Evolutionary conservation across 768 basidiomycete genomes (phyloP).

Genomic region (Collybia sp.): DNA sequence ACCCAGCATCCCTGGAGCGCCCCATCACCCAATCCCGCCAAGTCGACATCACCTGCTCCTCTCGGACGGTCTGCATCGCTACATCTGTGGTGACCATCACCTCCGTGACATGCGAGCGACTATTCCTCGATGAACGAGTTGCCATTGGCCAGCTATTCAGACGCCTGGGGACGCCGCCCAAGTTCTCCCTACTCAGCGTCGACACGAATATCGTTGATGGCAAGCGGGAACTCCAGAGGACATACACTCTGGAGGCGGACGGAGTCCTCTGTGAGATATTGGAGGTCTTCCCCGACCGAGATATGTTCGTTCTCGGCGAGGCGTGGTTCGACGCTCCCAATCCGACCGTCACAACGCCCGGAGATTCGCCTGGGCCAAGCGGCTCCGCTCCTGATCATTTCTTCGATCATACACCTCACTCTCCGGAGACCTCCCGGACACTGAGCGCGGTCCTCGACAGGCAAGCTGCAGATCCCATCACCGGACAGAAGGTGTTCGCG

Average conservation of each 20-base stretch:
- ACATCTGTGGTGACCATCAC: slow-evolving; percentile 60
- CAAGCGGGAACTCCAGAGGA: slow-evolving; percentile 40
- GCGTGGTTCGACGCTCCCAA: slow-evolving; percentile 42
- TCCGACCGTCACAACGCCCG: too few species aligned
- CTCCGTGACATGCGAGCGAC: slow-evolving; percentile 44
- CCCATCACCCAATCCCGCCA: slow-evolving; percentile 58
- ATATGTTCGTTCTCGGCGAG: slow-evolving; percentile 58
- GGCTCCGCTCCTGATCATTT: background rate
- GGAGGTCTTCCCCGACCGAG: slow-evolving; percentile 63
- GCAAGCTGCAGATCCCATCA: slow-evolving; percentile 5
- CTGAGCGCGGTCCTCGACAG: slow-evolving; percentile 3
- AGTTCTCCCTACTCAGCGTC: slow-evolving; percentile 55
- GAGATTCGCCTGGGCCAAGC: background rate
- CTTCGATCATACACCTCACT: background rate
- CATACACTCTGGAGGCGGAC: slow-evolving; percentile 51
- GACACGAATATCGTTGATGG: slow-evolving; percentile 32
- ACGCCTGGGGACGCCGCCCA: slow-evolving; percentile 39
- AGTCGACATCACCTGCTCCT: slow-evolving; percentile 53
- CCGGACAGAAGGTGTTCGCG: slow-evolving; percentile 6
- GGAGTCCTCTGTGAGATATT: slow-evolving; percentile 64
- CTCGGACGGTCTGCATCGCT: slow-evolving; percentile 52
- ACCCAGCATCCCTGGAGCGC: slow-evolving; percentile 33
- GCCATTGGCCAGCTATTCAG: slow-evolving; percentile 54
- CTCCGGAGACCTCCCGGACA: background rate
- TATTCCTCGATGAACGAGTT: slow-evolving; percentile 39